A percentile compares a stretch with the other conserved stretches of the same genome.
phyloP scores from a whole-genome alignment of 305 asterid species.

The Fraxinus angustifolia region DNA sequence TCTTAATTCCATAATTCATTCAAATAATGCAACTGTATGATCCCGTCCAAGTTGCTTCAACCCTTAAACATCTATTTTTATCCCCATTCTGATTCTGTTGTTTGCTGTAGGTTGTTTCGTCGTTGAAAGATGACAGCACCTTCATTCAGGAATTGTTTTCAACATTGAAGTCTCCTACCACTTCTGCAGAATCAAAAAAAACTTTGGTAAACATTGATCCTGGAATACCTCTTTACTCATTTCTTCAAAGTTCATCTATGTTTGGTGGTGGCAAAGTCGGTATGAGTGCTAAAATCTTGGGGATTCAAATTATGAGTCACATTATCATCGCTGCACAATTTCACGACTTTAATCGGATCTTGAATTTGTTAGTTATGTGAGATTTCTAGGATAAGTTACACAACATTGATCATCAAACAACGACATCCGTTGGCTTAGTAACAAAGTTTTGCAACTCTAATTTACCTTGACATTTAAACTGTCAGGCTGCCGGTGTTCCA shows the following conservation, averaged over 20 bases:
- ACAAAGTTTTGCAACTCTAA: not conserved
- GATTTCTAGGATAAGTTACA: not conserved
- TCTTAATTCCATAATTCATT: constrained; percentile 69
- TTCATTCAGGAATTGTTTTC: constrained; percentile 85
- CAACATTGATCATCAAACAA: not conserved
- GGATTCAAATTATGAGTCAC: not conserved
- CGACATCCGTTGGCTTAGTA: not conserved
- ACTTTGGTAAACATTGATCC: constrained; percentile 49
- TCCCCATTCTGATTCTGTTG: constrained; percentile 22
- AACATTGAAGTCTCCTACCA: constrained; percentile 63
- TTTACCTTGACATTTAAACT: not conserved
- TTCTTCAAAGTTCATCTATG: not conserved
- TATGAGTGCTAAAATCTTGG: not conserved
- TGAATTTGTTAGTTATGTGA: not conserved
- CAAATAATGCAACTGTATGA: constrained; percentile 87
- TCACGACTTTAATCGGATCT: not conserved
- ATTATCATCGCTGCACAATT: not conserved
- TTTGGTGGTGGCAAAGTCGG: not conserved
- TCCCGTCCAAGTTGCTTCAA: constrained; percentile 19
- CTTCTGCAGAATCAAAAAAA: constrained; percentile 67
- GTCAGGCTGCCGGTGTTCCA: not conserved
- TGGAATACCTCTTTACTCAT: not conserved
- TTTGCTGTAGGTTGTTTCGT: constrained; percentile 67
- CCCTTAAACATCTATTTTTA: constrained; percentile 5
- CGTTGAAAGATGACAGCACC: constrained; percentile 79